Evolutionary conservation across 2,329 filamentous ascomycete genomes (phyloP), one percentile per base, ranked within the genome.

Genomic region (Pseudopithomyces maydicus): DNA sequence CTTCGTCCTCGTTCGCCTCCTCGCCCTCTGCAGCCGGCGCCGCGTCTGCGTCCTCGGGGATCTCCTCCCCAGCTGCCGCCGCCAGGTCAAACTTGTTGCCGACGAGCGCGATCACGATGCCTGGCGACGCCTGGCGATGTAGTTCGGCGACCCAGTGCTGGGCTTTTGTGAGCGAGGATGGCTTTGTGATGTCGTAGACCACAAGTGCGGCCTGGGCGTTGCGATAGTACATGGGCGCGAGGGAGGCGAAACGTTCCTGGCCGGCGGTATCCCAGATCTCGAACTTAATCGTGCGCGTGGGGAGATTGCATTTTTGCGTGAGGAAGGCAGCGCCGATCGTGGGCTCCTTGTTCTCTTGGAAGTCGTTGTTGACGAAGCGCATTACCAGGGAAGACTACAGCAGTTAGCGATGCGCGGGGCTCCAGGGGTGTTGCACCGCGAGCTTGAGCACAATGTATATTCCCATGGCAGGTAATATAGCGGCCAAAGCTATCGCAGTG

Each of bases 171-270:
- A 99, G 88, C 46, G 92, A 97, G 48, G 92, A 95, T 42, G 93
- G 90, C 79, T 98, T 98, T 61, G 95, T 99, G 70, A 99, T 88
- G 76, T 99, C 94, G 86, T 98, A 99, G 75, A 98, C 94, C 61
- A 99, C 94, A 66, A 99, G 90, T 14, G 95, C 95, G 63, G 93
- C 92, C 81, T 98, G 94, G 50, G 95, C 95, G 77, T 99, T 98
- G 79, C 94, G 92, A 83, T 98, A 98, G 85, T 99, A 99, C 95
- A 98, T 98, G 70, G 94, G 95, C 51, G 95, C 95, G 59, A 98
- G 87, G 50, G 91, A 96, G 69, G 94, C 94, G 75, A 98, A 99
- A 63, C 94, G 91, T 82, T 99, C 94, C 80, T 99, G 94, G 74
- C 94, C 94, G 42, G 95, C 94, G 15, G 94, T 98, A 82, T 99